phyloP scores from a whole-genome alignment of 163 green algal genomes.

The Scenedesmus sp. region DNA sequence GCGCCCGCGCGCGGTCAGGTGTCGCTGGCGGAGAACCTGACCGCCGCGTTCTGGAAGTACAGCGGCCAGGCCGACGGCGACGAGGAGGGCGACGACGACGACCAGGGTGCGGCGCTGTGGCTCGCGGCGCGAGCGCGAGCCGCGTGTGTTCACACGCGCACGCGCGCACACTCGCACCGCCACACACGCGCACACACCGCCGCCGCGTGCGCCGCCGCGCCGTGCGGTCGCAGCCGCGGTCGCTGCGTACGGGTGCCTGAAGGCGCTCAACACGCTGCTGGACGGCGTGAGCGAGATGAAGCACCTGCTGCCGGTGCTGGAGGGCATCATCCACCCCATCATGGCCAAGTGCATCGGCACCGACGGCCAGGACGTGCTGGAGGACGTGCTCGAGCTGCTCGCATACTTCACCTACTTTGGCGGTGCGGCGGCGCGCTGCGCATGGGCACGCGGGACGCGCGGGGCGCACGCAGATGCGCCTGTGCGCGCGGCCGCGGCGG shows the following conservation, averaged over 20 bases:
- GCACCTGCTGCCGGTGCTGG: constrained; percentile 76
- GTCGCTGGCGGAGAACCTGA: constrained; percentile 77
- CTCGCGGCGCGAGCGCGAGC: too few relatives aligned
- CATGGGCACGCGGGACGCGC: too few relatives aligned
- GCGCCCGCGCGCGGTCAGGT: too few relatives aligned
- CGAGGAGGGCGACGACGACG: constrained; percentile 72
- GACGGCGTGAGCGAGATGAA: constrained; percentile 81
- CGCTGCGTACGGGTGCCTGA: constrained; percentile 88
- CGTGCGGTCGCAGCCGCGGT: constrained; percentile 63
- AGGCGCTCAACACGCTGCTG: constrained; percentile 91
- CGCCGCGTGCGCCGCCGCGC: too few relatives aligned
- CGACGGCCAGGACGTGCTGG: constrained; percentile 90
- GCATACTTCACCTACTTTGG: constrained; percentile 52
- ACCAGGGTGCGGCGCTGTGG: constrained; percentile 5
- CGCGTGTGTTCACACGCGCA: background rate
- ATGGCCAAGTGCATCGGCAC: constrained; percentile 73
- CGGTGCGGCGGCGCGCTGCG: background rate
- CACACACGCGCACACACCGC: too few relatives aligned
- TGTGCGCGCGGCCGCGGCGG: too few relatives aligned
- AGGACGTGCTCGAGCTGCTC: constrained; percentile 74
- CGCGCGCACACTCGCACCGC: too few relatives aligned
- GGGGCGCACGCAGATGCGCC: too few relatives aligned
- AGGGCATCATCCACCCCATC: constrained; percentile 74
- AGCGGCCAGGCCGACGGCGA: constrained; percentile 58
- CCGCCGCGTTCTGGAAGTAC: constrained; percentile 86